phyloP scores from a whole-genome alignment of 495 filamentous ascomycete genomes.

The Venustampulla echinocandica region DNA sequence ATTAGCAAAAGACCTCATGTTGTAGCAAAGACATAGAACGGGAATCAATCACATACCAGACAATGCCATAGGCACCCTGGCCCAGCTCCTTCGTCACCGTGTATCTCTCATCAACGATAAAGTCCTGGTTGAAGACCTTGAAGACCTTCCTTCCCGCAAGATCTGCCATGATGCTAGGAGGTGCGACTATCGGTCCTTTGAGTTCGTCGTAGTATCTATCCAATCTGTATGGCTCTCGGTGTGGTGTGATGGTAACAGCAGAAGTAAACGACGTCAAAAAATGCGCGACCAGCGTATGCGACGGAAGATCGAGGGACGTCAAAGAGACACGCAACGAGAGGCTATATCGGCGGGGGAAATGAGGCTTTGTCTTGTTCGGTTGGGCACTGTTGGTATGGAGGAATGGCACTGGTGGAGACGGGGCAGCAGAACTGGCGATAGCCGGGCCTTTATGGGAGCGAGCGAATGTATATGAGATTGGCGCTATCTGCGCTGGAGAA shows the following conservation, averaged over 20 bases:
- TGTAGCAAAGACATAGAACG: too few species aligned
- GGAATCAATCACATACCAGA: slow-evolving; percentile 79
- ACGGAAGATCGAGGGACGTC: neutral
- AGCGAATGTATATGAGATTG: too few species aligned
- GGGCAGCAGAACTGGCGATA: too few species aligned
- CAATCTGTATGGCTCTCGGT: neutral
- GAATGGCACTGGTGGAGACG: too few species aligned
- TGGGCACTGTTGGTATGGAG: too few species aligned
- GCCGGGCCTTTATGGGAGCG: too few species aligned
- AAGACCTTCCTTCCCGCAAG: slow-evolving; percentile 40
- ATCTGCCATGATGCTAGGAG: slow-evolving; percentile 19
- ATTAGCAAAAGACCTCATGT: too few species aligned
- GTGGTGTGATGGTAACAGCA: neutral
- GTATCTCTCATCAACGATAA: slow-evolving; percentile 96
- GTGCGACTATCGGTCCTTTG: slow-evolving; percentile 1
- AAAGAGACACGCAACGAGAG: neutral
- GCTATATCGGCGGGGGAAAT: neutral
- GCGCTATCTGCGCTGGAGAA: too few species aligned
- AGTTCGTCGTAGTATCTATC: neutral
- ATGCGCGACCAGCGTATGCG: neutral
- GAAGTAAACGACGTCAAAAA: neutral
- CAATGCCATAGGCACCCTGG: slow-evolving; percentile 96
- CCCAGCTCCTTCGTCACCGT: slow-evolving; percentile 98
- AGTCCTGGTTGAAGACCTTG: slow-evolving; percentile 99
- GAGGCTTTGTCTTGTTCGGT: too few species aligned